These are phyloP conservation scores for Fusarium nurragi DNA, from an alignment of 2,329 filamentous ascomycete genomes.

Conservation along the genomic window DNA sequence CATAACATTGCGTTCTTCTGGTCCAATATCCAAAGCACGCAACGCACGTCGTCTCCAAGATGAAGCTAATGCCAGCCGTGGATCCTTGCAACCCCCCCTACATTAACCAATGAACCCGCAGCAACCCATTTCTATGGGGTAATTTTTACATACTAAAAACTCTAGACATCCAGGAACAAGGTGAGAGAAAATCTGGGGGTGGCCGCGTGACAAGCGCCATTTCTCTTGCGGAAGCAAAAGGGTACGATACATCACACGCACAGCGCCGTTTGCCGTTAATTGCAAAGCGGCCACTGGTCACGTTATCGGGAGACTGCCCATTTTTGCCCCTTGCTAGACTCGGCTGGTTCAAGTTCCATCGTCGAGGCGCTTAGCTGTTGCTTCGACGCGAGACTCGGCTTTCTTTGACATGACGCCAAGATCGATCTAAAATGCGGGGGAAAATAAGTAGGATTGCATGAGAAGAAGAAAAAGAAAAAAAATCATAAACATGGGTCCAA, in stretches of 20 bases:
- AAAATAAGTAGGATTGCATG: slow-evolving; percentile 9
- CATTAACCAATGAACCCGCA: slow-evolving; percentile 10
- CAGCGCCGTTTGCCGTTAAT: slow-evolving; percentile 40
- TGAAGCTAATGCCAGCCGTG: slow-evolving; percentile 23
- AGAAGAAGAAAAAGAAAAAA: background rate
- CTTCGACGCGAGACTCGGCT: background rate
- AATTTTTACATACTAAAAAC: slow-evolving; percentile 46
- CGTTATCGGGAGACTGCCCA: slow-evolving; percentile 12
- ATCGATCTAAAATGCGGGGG: slow-evolving; percentile 38
- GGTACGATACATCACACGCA: slow-evolving; percentile 35
- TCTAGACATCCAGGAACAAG: slow-evolving; percentile 42
- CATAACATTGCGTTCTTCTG: slow-evolving; percentile 4
- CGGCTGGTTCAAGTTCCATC: background rate
- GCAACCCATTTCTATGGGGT: slow-evolving; percentile 43
- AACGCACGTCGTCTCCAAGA: slow-evolving; percentile 17
- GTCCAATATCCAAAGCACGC: slow-evolving; percentile 15
- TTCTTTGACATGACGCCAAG: slow-evolving; percentile 31
- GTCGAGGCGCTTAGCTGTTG: background rate
- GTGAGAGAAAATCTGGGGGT: slow-evolving; percentile 21
- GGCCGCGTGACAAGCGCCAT: slow-evolving; percentile 43
- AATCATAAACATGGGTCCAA: slow-evolving; percentile 19
- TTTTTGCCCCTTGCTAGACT: background rate
- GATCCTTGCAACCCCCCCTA: slow-evolving; percentile 18
- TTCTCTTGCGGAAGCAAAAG: slow-evolving; percentile 16
- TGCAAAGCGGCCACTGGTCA: slow-evolving; percentile 37